Base-by-base conservation (phyloP, 2,329 filamentous ascomycete species). In the Colletotrichum euphorbiae region DNA sequence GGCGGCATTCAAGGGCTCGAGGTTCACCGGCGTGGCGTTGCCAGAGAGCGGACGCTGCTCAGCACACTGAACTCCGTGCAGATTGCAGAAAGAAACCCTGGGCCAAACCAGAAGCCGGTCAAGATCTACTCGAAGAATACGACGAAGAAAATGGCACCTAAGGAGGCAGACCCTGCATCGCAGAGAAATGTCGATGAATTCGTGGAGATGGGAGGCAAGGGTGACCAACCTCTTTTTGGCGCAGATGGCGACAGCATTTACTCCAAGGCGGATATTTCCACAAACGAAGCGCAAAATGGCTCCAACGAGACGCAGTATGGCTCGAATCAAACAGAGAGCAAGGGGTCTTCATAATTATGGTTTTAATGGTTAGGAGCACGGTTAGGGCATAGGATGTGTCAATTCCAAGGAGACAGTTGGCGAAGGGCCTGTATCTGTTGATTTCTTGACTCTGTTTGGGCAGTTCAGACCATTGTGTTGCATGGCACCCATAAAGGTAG, bases 21-120 rank as follows among this genome's bases (percentile, higher is more conserved):
- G 72, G 94, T 99, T 76, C 89, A 91, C 28, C 92, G 91, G 73
- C 90, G 95, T 71, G 96, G 94, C 71, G 81, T 93, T 0, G 83
- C 87, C 28, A 89, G 96, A 13, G 93, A 98, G 80, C 89, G 96
- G 54, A 99, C 96, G 0, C 81, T 98, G 61, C 85, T 99, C 42
- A 91, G 91, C 73, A 90, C 87, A 55, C 87, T 97, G 78, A 97
- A 97, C 78, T 88, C 93, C 56, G 87, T 96, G 7, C 79, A 85
- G 58, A 75, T 88, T 21, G 77, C 82, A 60, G 80, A 75, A 81
- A 87, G 75, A 80, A 90, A 71, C 83, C 36, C 62, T 15, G 56
- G 50, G 84, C 68, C 81, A 15, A 71, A 65, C n/a, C 77, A 78
- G 40, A 82, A 85, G 3, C 84, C 88, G 0, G 84, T 95, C 69